Evolutionary conservation across 805 yeast genomes (phyloP), one percentile per base, ranked within the genome.

Genomic region (Komagataella kurtzmanii): DNA sequence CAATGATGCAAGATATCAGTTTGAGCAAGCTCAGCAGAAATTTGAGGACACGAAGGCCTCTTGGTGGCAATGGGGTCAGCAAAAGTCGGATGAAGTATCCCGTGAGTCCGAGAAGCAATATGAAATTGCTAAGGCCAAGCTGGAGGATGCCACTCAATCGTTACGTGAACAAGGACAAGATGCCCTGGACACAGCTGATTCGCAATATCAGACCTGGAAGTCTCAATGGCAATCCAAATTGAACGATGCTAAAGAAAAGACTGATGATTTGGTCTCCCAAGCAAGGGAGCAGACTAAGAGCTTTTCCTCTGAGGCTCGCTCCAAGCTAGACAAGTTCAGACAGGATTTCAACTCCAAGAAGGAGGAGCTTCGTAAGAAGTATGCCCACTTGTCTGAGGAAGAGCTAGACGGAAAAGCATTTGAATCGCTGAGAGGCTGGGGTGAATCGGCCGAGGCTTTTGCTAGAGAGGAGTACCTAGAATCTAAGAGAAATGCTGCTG

Each of bases 21-120:
- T 58, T 3, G 61, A 62, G 12, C 70, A 65, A 44, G 68, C 72
- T 23, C 63, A 65, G 52, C 59, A 63, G 49, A 61, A 68, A 24
- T 60, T 69, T 10, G 63, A 64, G 6, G 56, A 65, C 5, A 58
- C 63, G 17, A 58, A 66, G 43, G 58, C 59, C 19, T 61, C 64
- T 18, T 70, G 76, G 75, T 65, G 65, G 55, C 53, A 59, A 7
- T 70, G 72, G 68, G 71, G 74, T 18, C 59, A 64, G 47, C 21
- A 64, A 24, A 65, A 70, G 61, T 61, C 66, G 48, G 61, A 65
- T 49, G 71, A 70, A 45, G 58, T 69, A 14, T 60, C 62, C 24
- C 56, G 51, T 2, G 59, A 61, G 24, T 67, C 71, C 24, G 61
- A 64, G 56, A 56, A 56, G 45, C 57, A 66, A 40, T 63, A 62